Evolutionary conservation across 805 yeast species (phyloP).

Genomic region (Schwanniomyces vanrijiae): DNA sequence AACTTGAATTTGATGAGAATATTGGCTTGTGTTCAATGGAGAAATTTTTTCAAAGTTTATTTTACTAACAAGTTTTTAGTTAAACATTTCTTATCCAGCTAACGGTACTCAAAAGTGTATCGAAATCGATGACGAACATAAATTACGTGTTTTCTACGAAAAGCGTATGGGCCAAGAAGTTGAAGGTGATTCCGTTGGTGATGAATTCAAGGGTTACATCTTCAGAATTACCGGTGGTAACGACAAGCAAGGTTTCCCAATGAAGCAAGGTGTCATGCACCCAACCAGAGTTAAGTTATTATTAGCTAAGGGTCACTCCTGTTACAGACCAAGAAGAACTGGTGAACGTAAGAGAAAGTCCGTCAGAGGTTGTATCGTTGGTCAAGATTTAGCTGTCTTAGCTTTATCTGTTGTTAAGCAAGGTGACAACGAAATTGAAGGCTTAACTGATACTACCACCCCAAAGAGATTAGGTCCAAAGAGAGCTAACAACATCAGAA

Average conservation of each 20-base stretch:
- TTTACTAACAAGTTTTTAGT: constrained; percentile 44
- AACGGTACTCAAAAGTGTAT: constrained; percentile 99
- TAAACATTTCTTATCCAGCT: constrained; percentile 99
- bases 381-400: constrained; percentile 93
- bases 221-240: constrained; percentile 99
- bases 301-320: constrained; percentile 90
- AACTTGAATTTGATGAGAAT: not conserved
- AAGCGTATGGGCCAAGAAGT: constrained; percentile 99
- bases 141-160: constrained; percentile 96
- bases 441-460: constrained; percentile 89
- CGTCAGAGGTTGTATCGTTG: constrained; percentile 99
- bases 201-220: constrained; percentile 98
- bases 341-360: constrained; percentile 99
- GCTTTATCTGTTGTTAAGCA: constrained; percentile 93
- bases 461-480: constrained; percentile 99
- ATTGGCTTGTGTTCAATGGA: not conserved
- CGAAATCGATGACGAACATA: constrained; percentile 99
- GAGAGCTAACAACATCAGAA: constrained; percentile 99
- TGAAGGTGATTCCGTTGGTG: constrained; percentile 97
- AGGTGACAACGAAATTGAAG: constrained; percentile 95
- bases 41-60: not conserved
- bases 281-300: constrained; percentile 99
- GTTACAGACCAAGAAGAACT: constrained; percentile 99
- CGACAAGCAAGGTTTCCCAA: constrained; percentile 99
- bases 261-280: constrained; percentile 99